A percentile compares a stretch with the other conserved stretches of the same genome.
Conservation (phyloP, 345 rosid genomes). For the Rhodomyrtus tomentosa region DNA sequence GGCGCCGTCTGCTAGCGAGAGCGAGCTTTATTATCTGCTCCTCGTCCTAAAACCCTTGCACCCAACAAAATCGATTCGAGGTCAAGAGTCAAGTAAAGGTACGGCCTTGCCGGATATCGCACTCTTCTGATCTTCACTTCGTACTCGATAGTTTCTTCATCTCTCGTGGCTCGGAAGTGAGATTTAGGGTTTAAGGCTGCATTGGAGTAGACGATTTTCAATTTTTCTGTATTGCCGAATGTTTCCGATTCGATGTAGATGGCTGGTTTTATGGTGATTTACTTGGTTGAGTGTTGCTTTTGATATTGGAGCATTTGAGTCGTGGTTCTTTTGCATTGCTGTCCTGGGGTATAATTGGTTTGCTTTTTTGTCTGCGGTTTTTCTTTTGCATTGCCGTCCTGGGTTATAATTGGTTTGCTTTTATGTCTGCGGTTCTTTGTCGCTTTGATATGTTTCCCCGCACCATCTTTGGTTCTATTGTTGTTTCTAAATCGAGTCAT, state of each 20-base stretch:
- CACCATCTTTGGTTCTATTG: background rate
- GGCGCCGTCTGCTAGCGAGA: background rate
- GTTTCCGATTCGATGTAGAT: background rate
- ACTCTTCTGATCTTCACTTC: background rate
- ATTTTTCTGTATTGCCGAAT: background rate
- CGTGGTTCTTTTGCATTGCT: background rate
- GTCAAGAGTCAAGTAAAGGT: background rate
- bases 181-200: background rate
- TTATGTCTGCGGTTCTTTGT: background rate
- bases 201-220: background rate
- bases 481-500: background rate
- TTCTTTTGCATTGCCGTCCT: background rate
- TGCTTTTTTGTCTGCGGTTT: background rate
- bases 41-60: background rate
- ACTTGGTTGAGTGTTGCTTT: background rate
- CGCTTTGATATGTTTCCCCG: background rate
- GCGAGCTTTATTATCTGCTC: background rate
- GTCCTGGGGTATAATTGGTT: background rate
- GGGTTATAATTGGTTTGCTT: background rate
- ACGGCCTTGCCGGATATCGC: background rate
- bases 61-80: background rate
- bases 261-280: background rate
- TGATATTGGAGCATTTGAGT: background rate
- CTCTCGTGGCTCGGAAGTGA: background rate
- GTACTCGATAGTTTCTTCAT: background rate